Base-by-base conservation (phyloP, 345 rosid genomes). In the Linum lewisii region DNA sequence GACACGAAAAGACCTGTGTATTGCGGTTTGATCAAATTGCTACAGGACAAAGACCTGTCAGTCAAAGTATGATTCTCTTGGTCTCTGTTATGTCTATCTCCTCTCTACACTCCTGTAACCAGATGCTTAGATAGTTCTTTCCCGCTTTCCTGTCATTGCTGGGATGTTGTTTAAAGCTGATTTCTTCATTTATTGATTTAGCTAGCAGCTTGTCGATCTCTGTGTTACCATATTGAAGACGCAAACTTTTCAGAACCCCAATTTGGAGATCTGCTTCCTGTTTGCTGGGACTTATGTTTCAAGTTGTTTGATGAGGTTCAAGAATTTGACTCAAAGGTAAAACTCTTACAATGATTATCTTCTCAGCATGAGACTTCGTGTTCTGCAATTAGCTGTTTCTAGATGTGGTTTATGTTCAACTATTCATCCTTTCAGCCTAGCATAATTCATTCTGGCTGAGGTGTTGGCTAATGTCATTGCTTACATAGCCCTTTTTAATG, bases 271-370 rank as follows among this genome's bases (percentile, higher is more conserved):
- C 92, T 93, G 66, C 94, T 93, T 77, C 94, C 95, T 49, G 57
- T 79, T 58, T 89, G 99, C 69, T 93, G 88, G 84, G 87, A 81
- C 63, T 82, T 85, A 54, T 89, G 97, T 77, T 89, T 93, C 77
- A 83, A 82, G 74, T 66, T 93, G 82, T 76, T 89, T 45, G 95
- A 87, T 68, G 99, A 89, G 60, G 97, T 87, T 73, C 91, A 89
- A 66, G 97, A 93, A 79, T 93, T 93, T 69, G 99, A 93, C 76
- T 93, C 97, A 13, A 93, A 89, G 95, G 99, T 93, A 75, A 21
- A 51, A 29, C 50, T 52, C 21, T 54, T 59, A 29, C 0, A 4
- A 29, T 8, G 34, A 8, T 29, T 5, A 5, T 3, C 34, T 13
- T 52, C 0, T 21, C 4, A 20, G 1, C 21, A 13, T 20, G 24